A percentile compares a stretch with the other conserved stretches of the same genome.
Conservation (phyloP, 805 yeast genomes). For the Yarrowia deformans region DNA sequence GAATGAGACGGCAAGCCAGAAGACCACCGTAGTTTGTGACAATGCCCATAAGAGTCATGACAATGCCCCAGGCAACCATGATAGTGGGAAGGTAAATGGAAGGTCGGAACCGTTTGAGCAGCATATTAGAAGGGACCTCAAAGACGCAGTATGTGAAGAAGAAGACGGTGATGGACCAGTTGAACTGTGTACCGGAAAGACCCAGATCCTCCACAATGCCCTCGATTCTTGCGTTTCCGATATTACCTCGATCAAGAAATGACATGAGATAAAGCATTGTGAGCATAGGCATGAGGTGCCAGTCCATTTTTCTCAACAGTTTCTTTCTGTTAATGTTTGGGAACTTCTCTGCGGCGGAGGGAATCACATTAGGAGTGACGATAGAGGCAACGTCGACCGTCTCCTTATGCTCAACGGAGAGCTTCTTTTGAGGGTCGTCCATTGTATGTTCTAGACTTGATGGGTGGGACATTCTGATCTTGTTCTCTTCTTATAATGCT, state of each 20-base stretch:
- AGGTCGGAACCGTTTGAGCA: slow-evolving; percentile 51
- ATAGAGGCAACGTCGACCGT: slow-evolving; percentile 10
- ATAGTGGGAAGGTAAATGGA: slow-evolving; percentile 49
- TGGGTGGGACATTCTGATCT: neutral
- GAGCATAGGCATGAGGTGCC: slow-evolving; percentile 57
- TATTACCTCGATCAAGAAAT: slow-evolving; percentile 60
- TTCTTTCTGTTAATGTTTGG: slow-evolving; percentile 41
- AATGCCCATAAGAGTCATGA: slow-evolving; percentile 50
- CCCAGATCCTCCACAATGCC: slow-evolving; percentile 55
- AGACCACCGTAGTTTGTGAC: slow-evolving; percentile 50
- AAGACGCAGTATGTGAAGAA: slow-evolving; percentile 47
- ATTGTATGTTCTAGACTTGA: neutral
- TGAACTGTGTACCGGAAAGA: slow-evolving; percentile 47
- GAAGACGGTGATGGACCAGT: slow-evolving; percentile 56
- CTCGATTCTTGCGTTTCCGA: slow-evolving; percentile 62
- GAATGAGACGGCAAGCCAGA: slow-evolving; percentile 52
- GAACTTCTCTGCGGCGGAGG: slow-evolving; percentile 39
- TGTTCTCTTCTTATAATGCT: neutral
- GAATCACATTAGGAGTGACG: neutral
- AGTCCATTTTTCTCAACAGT: slow-evolving; percentile 53
- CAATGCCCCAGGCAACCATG: slow-evolving; percentile 52
- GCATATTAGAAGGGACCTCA: slow-evolving; percentile 45
- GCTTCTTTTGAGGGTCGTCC: neutral
- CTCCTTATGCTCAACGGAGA: slow-evolving; percentile 31
- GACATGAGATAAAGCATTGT: slow-evolving; percentile 58